A percentile compares a stretch with the other conserved stretches of the same genome.
phyloP scores from a whole-genome alignment of 768 basidiomycete species.

The Tylopilus balloui region DNA sequence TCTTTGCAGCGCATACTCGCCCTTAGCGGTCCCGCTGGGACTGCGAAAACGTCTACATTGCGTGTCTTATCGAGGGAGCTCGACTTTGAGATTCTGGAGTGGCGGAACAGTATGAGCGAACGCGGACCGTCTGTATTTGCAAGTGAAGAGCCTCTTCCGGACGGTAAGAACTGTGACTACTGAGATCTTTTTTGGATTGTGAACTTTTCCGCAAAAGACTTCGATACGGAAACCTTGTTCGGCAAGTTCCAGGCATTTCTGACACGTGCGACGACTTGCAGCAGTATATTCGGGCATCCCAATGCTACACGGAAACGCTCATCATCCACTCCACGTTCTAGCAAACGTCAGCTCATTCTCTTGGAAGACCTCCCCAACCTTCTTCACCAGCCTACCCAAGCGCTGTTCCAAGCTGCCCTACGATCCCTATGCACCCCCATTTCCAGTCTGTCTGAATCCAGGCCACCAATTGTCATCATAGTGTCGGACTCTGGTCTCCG shows the following conservation, averaged over 20 bases:
- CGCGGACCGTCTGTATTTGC: conserved; percentile 23
- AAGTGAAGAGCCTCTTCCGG: conserved; percentile 10
- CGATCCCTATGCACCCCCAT: conserved; percentile 44
- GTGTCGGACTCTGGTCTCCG: conserved; percentile 79
- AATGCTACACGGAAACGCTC: conserved; percentile 11
- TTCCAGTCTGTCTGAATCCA: conserved; percentile 16
- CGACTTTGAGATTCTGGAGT: conserved; percentile 79
- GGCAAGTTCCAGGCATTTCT: conserved; percentile 77
- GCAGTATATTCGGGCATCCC: conserved; percentile 41
- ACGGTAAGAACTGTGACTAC: conserved; percentile 7
- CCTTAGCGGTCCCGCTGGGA: conserved; percentile 85
- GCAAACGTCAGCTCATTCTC: conserved; percentile 60
- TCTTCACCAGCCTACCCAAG: conserved; percentile 62
- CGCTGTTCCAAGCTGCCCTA: conserved; percentile 68
- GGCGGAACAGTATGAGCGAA: conserved; percentile 68
- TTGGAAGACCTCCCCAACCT: conserved; percentile 92
- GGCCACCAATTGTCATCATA: conserved; percentile 72
- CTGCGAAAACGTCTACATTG: conserved; percentile 85
- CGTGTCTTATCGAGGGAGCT: conserved; percentile 71
- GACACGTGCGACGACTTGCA: conserved; percentile 59
- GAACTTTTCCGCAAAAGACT: conserved; percentile 8
- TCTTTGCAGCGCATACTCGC: conserved; percentile 67
- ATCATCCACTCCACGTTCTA: neutral
- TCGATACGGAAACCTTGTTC: conserved; percentile 35
- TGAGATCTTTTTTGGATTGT: neutral